Percentiles rank a stretch among this genome's conserved stretches.
These are phyloP conservation scores for Boletellus emodensis DNA, from an alignment of 768 basidiomycete genomes.

Conservation along the genomic window DNA sequence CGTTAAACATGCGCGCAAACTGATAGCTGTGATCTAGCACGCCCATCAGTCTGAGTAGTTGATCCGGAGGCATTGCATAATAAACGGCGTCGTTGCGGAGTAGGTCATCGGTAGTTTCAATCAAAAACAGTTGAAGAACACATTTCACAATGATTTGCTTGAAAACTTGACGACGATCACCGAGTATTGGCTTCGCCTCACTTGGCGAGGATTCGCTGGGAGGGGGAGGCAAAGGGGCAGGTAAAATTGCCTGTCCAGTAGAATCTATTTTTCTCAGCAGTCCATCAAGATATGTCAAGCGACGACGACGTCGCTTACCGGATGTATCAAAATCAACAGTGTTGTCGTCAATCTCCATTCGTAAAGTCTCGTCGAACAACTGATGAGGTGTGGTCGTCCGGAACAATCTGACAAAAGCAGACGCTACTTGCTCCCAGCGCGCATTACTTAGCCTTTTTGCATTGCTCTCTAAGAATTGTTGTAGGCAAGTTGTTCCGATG, in stretches of 20 bases:
- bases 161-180: conserved; percentile 82
- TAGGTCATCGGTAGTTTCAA: conserved; percentile 95
- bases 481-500: conserved; percentile 96
- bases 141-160: conserved; percentile 99
- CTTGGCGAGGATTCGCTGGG: conserved; percentile 50
- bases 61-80: conserved; percentile 88
- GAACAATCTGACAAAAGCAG: conserved; percentile 95
- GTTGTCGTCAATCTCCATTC: conserved; percentile 73
- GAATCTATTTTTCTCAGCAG: conserved; percentile 38
- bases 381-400: conserved; percentile 96
- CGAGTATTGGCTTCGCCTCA: conserved; percentile 51
- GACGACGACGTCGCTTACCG: conserved; percentile 16
- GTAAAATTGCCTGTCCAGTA: conserved; percentile 67
- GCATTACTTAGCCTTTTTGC: conserved; percentile 77
- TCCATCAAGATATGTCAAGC: conserved; percentile 8
- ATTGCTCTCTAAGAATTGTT: conserved; percentile 92
- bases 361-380: conserved; percentile 87
- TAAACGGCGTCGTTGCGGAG: conserved; percentile 92
- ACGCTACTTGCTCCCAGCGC: conserved; percentile 89
- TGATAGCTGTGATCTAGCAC: conserved; percentile 97
- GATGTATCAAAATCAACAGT: conserved; percentile 52
- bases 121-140: conserved; percentile 91
- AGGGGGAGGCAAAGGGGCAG: conserved; percentile 83
- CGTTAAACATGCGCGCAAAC: conserved; percentile 96
- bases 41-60: conserved; percentile 89